Conservation (phyloP, 129 eudicot species). For the Pittosporum tobira region DNA sequence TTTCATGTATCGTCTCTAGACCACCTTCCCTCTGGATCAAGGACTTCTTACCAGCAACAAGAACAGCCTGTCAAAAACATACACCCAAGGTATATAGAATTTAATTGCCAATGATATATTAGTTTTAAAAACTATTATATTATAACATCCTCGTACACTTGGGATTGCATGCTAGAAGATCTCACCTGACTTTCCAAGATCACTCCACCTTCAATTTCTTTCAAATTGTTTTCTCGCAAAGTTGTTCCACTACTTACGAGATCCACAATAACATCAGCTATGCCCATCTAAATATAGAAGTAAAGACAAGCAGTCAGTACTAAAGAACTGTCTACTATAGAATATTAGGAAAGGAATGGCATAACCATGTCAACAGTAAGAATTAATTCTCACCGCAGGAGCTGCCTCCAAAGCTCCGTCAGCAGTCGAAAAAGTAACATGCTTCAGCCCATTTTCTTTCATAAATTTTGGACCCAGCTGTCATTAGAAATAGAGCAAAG, state of each 20-base stretch:
- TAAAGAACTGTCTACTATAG: too few relatives aligned
- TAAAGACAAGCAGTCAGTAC: background rate
- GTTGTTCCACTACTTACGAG: conserved; percentile 98
- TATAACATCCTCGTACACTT: background rate
- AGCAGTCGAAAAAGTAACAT: conserved; percentile 88
- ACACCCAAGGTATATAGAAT: background rate
- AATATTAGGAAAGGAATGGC: too few relatives aligned
- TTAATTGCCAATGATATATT: background rate
- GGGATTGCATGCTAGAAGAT: background rate
- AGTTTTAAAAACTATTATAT: background rate
- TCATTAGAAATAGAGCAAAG: conserved; percentile 7
- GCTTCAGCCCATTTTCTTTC: conserved; percentile 74
- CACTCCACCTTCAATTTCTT: conserved; percentile 88
- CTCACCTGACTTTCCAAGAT: conserved; percentile 93
- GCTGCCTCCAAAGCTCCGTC: conserved; percentile 99
- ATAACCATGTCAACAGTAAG: background rate
- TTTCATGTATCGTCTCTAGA: conserved; percentile 71
- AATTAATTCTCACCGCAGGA: conserved; percentile 68
- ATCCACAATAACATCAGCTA: conserved; percentile 96
- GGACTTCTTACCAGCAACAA: conserved; percentile 88
- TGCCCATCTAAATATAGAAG: conserved; percentile 64
- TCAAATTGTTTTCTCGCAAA: conserved; percentile 78
- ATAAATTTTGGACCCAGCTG: conserved; percentile 88
- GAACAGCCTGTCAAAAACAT: conserved; percentile 55
- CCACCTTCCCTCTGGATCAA: conserved; percentile 62